Conservation (phyloP, 768 basidiomycete species). For the Lactarius indigo region DNA sequence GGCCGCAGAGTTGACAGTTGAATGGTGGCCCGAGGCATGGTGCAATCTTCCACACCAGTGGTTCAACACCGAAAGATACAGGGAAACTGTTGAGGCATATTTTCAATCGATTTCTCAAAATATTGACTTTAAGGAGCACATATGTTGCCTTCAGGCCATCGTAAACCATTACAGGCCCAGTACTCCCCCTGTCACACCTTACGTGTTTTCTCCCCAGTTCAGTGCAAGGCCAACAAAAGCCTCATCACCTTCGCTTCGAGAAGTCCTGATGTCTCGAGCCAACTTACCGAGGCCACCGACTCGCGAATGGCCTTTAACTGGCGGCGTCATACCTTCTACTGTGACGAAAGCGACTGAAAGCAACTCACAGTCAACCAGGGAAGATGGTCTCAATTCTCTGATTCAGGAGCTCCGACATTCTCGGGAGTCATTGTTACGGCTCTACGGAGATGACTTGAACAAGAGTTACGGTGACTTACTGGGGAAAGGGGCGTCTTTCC, state of each 20-base stretch:
- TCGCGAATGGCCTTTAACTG: background rate
- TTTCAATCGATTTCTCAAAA: background rate
- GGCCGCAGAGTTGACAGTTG: constrained; percentile 25
- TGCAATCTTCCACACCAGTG: background rate
- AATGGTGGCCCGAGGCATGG: background rate
- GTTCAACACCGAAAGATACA: background rate
- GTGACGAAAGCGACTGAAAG: background rate
- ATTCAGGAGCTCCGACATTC: constrained; percentile 7
- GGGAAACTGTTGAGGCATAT: background rate
- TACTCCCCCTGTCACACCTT: background rate
- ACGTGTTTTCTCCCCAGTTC: background rate
- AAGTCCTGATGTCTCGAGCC: background rate
- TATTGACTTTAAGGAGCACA: background rate
- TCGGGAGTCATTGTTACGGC: background rate
- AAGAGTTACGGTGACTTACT: background rate
- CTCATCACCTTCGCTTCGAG: background rate
- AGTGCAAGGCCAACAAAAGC: background rate
- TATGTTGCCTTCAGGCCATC: background rate
- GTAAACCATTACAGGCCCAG: background rate
- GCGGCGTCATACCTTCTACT: background rate
- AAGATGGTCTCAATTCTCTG: background rate
- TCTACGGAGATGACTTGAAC: constrained; percentile 9
- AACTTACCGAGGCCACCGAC: background rate
- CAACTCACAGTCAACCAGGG: background rate
- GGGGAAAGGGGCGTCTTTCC: background rate